Evolutionary conservation across 805 yeast genomes (phyloP), one percentile per base, ranked within the genome.

Genomic region (Suhomyces xylopsoci): DNA sequence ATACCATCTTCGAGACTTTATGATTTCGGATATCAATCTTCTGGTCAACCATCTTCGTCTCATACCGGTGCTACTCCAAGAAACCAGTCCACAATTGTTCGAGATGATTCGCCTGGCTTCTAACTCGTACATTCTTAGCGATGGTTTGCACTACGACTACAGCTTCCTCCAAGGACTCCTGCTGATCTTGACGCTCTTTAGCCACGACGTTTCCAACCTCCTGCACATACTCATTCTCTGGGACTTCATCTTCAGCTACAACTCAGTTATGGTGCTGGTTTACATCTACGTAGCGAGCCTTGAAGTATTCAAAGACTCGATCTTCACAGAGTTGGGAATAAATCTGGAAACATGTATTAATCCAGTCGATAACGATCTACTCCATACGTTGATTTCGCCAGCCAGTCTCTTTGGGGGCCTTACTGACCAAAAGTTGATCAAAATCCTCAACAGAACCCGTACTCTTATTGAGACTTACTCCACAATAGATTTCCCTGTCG

Each of bases 1-100:
- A 7, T 57, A 71, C 49, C 88, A 84, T 62, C 69, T 94, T 43
- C 76, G 98, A 47, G 99, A 93, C 68, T 94, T 84, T 64, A 87
- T 93, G 96, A 77, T 89, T 66, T 80, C 85, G 4, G 79, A 83
- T 20, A 77, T 93, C 41, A 78, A 80, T 25, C 80, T 88, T 7
- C 79, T 96, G 0, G 67, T 90, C 9, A 80, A 79, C 50, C 91
- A 89, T 51, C 69, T 91, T 52, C 67, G 71, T 17, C 66, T 92
- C 19, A 81, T 94, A 3, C 91, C 96, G 0, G 77, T 81, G 3
- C 59, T 92, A 2, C 55, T 90, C 4, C 73, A 71, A 24, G 58
- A 61, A 2, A 68, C 75, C 2, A 96, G 90, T 58, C 66, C 57
- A 1, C 64, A 67, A 3, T 59, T 79, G 17, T 74, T 83, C 12